phyloP scores from a whole-genome alignment of 1,139 yeast species.

The Kodamaea alishanica region DNA sequence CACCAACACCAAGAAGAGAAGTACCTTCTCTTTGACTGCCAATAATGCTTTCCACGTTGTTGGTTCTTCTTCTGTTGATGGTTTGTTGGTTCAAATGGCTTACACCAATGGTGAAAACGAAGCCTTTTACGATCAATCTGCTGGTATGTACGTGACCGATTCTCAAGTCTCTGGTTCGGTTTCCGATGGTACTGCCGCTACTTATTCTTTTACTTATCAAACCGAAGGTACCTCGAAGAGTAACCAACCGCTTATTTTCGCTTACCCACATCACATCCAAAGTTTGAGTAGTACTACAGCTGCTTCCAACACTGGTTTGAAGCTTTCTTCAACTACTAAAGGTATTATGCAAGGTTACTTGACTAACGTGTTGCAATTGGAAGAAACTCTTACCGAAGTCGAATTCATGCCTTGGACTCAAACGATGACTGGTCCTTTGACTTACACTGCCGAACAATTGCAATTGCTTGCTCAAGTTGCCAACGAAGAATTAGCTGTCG shows the following conservation, averaged over 20 bases:
- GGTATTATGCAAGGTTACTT: slow-evolving; percentile 63
- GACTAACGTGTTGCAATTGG: slow-evolving; percentile 46
- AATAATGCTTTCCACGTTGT: slow-evolving; percentile 34
- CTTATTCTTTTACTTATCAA: slow-evolving; percentile 50
- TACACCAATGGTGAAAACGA: slow-evolving; percentile 32
- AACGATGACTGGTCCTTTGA: slow-evolving; percentile 25
- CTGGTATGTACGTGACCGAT: slow-evolving; percentile 37
- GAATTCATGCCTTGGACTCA: slow-evolving; percentile 61
- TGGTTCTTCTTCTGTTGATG: slow-evolving; percentile 47
- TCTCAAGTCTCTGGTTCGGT: slow-evolving; percentile 31
- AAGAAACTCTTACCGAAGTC: slow-evolving; percentile 49
- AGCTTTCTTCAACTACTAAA: slow-evolving; percentile 57
- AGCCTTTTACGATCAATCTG: slow-evolving; percentile 31
- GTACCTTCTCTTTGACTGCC: slow-evolving; percentile 34
- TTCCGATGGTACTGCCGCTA: slow-evolving; percentile 35
- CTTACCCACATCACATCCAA: slow-evolving; percentile 67
- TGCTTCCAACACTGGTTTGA: slow-evolving; percentile 43
- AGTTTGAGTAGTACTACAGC: slow-evolving; percentile 42
- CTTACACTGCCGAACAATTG: slow-evolving; percentile 51
- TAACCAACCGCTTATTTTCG: slow-evolving; percentile 56
- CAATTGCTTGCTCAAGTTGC: slow-evolving; percentile 53
- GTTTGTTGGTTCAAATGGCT: slow-evolving; percentile 60
- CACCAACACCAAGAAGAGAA: slow-evolving; percentile 18
- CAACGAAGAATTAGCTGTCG: slow-evolving; percentile 53
- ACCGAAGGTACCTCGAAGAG: slow-evolving; percentile 52